Percentiles rank a stretch among this genome's conserved stretches.
These are phyloP conservation scores for Protomyces lactucae-debilis DNA, from an alignment of 1,139 yeast species.

Conservation along the genomic window DNA sequence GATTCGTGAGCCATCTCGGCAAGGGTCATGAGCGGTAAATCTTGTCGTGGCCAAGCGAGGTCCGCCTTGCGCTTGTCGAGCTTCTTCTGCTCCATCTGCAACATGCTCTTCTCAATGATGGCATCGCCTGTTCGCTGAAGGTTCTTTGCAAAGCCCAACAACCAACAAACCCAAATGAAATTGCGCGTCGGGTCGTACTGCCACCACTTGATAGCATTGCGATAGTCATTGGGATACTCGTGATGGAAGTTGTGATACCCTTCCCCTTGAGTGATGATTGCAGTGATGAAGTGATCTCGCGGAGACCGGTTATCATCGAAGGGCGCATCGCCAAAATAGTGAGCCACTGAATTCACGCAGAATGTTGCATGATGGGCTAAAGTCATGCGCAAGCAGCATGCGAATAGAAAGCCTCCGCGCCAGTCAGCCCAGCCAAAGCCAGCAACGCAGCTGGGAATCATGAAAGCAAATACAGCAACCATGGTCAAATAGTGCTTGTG, in stretches of 20 bases:
- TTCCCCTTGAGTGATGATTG: conserved; percentile 93
- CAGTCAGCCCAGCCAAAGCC: conserved; percentile 84
- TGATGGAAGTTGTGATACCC: conserved; percentile 99
- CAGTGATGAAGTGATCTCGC: conserved; percentile 90
- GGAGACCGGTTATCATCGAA: conserved; percentile 94
- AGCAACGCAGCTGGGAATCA: conserved; percentile 70
- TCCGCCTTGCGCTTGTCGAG: conserved; percentile 70
- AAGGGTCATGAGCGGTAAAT: conserved; percentile 87
- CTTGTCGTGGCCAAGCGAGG: conserved; percentile 80
- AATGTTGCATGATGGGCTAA: conserved; percentile 95
- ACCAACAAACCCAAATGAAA: conserved; percentile 62
- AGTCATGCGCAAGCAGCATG: conserved; percentile 77
- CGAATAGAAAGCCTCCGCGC: conserved; percentile 87
- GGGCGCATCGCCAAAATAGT: conserved; percentile 97
- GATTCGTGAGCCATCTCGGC: conserved; percentile 70
- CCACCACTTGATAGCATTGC: conserved; percentile 97
- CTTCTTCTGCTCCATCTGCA: conserved; percentile 96
- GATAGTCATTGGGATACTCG: conserved; percentile 96
- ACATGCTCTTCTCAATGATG: conserved; percentile 91
- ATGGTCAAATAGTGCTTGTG: conserved; percentile 79
- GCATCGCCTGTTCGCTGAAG: conserved; percentile 89
- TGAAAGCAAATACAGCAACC: conserved; percentile 62
- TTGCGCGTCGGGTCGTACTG: conserved; percentile 97
- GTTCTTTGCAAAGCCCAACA: conserved; percentile 81
- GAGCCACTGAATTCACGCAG: conserved; percentile 97